These are phyloP conservation scores for Cryptococcus deneoformans DNA, from an alignment of 1,284 basidiomycete species.

Conservation along the genomic window DNA sequence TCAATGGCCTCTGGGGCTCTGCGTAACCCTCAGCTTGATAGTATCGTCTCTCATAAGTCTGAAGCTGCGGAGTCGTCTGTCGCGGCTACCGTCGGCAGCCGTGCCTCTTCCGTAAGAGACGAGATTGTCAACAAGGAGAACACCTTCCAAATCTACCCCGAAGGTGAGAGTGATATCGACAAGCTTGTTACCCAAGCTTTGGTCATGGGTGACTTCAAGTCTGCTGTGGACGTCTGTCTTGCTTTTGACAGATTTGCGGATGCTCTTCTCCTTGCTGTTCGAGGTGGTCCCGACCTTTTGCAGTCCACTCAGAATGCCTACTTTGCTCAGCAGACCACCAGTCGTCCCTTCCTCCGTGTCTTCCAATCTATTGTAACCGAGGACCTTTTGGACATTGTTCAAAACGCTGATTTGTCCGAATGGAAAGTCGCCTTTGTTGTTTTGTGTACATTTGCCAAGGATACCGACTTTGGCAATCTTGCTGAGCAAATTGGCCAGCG, in stretches of 20 bases:
- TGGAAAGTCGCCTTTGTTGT: constrained; percentile 99
- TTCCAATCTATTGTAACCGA: constrained; percentile 95
- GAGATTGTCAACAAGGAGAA: constrained; percentile 60
- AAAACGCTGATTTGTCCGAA: constrained; percentile 90
- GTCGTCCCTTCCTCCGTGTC: constrained; percentile 84
- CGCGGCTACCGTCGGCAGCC: constrained; percentile 68
- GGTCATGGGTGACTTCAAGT: constrained; percentile 90
- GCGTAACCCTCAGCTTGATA: constrained; percentile 59
- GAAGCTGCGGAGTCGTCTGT: constrained; percentile 80
- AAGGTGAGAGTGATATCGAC: constrained; percentile 84
- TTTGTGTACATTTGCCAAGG: constrained; percentile 86
- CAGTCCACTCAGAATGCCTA: constrained; percentile 89
- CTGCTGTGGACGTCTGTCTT: constrained; percentile 87
- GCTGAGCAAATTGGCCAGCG: constrained; percentile 90
- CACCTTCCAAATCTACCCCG: constrained; percentile 88
- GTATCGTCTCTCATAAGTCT: constrained; percentile 72
- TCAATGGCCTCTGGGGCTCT: constrained; percentile 59
- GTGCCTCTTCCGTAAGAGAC: constrained; percentile 77
- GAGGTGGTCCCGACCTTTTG: constrained; percentile 86
- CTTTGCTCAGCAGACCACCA: constrained; percentile 75
- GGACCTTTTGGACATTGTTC: constrained; percentile 88
- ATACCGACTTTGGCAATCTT: constrained; percentile 79
- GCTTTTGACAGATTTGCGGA: constrained; percentile 89
- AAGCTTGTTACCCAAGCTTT: constrained; percentile 87
- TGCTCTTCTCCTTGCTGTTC: constrained; percentile 88